A percentile compares a stretch with the other conserved stretches of the same genome.
phyloP scores from a whole-genome alignment of 768 basidiomycete genomes.

The Psilocybe cubensis region DNA sequence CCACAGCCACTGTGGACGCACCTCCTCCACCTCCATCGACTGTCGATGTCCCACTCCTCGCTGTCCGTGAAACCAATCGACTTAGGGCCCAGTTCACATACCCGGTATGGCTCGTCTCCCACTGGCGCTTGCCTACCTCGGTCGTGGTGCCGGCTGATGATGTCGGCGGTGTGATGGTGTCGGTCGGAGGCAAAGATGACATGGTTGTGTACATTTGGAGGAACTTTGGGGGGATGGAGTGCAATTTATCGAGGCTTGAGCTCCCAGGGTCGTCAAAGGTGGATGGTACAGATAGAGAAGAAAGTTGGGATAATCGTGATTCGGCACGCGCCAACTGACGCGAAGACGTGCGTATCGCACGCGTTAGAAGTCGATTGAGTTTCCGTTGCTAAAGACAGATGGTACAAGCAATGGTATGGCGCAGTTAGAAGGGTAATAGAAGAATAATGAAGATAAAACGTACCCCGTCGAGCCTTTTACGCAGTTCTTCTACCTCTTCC shows the following conservation, averaged over 20 bases:
- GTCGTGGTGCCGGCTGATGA: slow-evolving; percentile 34
- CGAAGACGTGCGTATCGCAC: slow-evolving; percentile 52
- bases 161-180: slow-evolving; percentile 38
- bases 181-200: slow-evolving; percentile 52
- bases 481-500: slow-evolving; percentile 69
- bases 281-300: slow-evolving; percentile 29
- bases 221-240: slow-evolving; percentile 42
- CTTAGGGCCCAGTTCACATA: slow-evolving; percentile 80
- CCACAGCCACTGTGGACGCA: slow-evolving; percentile 18
- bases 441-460: slow-evolving; percentile 10
- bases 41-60: slow-evolving; percentile 18
- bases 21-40: background rate
- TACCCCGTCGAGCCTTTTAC: slow-evolving; percentile 72
- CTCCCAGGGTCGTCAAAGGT: slow-evolving; percentile 9
- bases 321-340: slow-evolving; percentile 51
- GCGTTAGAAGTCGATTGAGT: slow-evolving; percentile 57
- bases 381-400: slow-evolving; percentile 58
- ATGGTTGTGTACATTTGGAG: slow-evolving; percentile 48
- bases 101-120: slow-evolving; percentile 77
- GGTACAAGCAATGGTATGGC: background rate
- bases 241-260: slow-evolving; percentile 43
- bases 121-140: slow-evolving; percentile 71
- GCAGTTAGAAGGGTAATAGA: background rate
- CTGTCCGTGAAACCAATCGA: slow-evolving; percentile 43
- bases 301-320: slow-evolving; percentile 48